Percentiles rank a stretch among this genome's conserved stretches.
phyloP scores from a whole-genome alignment of 1,139 yeast species.

The Wickerhamomyces sp. region DNA sequence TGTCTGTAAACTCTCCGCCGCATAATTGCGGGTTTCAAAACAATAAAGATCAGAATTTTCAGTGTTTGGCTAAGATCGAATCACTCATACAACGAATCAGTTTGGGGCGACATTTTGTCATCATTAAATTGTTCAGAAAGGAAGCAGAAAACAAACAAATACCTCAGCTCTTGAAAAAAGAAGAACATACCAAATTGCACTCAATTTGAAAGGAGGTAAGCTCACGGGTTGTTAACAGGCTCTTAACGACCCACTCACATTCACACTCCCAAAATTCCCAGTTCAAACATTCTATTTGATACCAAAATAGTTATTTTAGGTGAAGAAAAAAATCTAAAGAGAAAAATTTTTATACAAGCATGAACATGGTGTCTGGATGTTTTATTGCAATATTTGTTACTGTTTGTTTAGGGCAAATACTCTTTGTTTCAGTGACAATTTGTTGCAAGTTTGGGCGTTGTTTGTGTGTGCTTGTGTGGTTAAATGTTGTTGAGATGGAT shows the following conservation, averaged over 20 bases:
- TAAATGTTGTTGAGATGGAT: not conserved
- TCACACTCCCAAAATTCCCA: not conserved
- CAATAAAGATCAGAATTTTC: constrained; percentile 43
- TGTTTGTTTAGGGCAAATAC: not conserved
- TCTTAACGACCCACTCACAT: not conserved
- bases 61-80: constrained; percentile 51
- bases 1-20: too few species aligned
- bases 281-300: too few species aligned
- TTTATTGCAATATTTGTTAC: constrained; percentile 3
- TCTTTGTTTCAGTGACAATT: too few species aligned
- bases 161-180: not conserved
- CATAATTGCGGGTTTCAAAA: too few species aligned
- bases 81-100: constrained; percentile 51
- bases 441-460: too few species aligned
- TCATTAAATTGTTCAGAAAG: constrained; percentile 26
- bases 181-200: constrained; percentile 6
- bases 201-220: constrained; percentile 3
- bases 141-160: not conserved
- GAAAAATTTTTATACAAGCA: not conserved
- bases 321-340: not conserved
- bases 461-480: not conserved
- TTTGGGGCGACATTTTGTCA: constrained; percentile 61
- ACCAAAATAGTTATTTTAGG: not conserved
- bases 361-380: constrained; percentile 13
- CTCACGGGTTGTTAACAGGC: not conserved